These are phyloP conservation scores for Acrocalymma vagum DNA, from an alignment of 2,329 filamentous ascomycete genomes.

Conservation along the genomic window DNA sequence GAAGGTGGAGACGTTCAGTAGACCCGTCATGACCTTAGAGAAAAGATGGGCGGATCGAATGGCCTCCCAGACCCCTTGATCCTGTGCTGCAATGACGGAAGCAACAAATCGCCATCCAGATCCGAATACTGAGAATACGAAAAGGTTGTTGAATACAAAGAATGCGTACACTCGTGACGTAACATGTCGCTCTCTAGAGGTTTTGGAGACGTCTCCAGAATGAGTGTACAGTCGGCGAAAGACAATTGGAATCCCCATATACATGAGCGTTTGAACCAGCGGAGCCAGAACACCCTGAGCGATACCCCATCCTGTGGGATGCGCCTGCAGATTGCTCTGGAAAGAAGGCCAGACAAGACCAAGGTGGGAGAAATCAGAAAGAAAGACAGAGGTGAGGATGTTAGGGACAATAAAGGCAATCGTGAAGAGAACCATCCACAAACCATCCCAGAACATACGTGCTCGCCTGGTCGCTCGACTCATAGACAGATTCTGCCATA, in stretches of 20 bases:
- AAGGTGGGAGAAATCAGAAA: slow-evolving; percentile 85
- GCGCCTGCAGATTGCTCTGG: slow-evolving; percentile 66
- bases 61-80: slow-evolving; percentile 70
- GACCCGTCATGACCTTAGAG: slow-evolving; percentile 71
- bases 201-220: slow-evolving; percentile 90
- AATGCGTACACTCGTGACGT: slow-evolving; percentile 92
- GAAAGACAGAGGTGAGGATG: slow-evolving; percentile 90
- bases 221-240: slow-evolving; percentile 86
- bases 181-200: slow-evolving; percentile 89
- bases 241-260: slow-evolving; percentile 84
- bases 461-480: slow-evolving; percentile 72
- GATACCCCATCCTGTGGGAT: slow-evolving; percentile 79
- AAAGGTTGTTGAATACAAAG: slow-evolving; percentile 95
- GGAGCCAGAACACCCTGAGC: slow-evolving; percentile 93
- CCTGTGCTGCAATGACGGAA: slow-evolving; percentile 65
- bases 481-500: slow-evolving; percentile 92
- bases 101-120: slow-evolving; percentile 81
- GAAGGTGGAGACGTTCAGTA: slow-evolving; percentile 86
- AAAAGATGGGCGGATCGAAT: slow-evolving; percentile 73
- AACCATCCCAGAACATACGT: slow-evolving; percentile 78
- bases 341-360: slow-evolving; percentile 84
- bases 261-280: slow-evolving; percentile 84
- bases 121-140: slow-evolving; percentile 93
- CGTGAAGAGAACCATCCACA: slow-evolving; percentile 85
- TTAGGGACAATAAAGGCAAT: slow-evolving; percentile 89